A percentile compares a stretch with the other conserved stretches of the same genome.
Conservation (phyloP, 2,329 filamentous ascomycete species). For the Exserohilum rostratum region DNA sequence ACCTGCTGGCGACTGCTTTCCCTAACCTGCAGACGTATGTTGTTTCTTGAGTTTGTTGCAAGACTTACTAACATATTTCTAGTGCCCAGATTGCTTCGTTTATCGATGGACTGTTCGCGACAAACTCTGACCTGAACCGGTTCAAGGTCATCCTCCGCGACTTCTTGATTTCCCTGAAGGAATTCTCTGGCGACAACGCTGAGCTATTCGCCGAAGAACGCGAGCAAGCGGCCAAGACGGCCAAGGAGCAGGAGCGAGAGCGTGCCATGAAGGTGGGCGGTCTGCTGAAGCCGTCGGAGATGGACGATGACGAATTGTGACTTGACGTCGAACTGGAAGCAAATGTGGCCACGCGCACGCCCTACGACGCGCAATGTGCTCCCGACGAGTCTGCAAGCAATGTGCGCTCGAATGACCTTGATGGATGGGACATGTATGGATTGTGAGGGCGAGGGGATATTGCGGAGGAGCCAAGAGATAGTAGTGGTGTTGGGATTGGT, state of each 20-base stretch:
- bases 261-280: constrained; percentile 94
- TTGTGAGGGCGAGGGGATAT: constrained; percentile 40
- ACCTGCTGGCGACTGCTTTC: constrained; percentile 86
- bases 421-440: constrained; percentile 72
- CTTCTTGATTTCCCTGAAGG: constrained; percentile 96
- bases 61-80: constrained; percentile 38
- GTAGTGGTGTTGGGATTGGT: constrained; percentile 14
- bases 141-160: constrained; percentile 97
- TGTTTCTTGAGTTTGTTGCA: neutral
- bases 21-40: constrained; percentile 88
- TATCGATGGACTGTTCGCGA: constrained; percentile 84
- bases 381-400: constrained; percentile 19
- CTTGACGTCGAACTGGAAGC: constrained; percentile 58
- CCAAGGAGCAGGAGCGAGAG: constrained; percentile 86
- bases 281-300: constrained; percentile 94
- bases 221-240: constrained; percentile 86
- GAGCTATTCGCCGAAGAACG: constrained; percentile 94
- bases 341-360: constrained; percentile 45
- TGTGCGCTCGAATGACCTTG: constrained; percentile 47
- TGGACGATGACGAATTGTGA: constrained; percentile 86
- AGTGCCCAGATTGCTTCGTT: constrained; percentile 88
- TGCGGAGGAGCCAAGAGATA: constrained; percentile 13
- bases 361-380: constrained; percentile 35
- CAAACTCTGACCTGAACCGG: constrained; percentile 87
- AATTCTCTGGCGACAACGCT: constrained; percentile 93